phyloP scores from a whole-genome alignment of 345 rosid species.

The Moringa oleifera region DNA sequence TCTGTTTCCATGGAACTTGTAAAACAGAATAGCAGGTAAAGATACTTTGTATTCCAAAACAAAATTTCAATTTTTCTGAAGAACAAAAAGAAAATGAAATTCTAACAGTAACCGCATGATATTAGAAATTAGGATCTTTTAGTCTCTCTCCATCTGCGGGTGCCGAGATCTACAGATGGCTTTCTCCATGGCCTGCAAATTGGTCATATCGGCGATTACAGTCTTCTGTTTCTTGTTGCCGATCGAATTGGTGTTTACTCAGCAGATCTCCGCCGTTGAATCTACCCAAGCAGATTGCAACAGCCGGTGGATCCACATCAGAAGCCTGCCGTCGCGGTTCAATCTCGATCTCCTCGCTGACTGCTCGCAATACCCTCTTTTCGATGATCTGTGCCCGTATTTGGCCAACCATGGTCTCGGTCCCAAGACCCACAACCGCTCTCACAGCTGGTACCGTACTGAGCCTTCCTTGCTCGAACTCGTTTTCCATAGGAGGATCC shows the following conservation, averaged over 20 bases:
- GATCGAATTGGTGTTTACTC: slow-evolving; percentile 15
- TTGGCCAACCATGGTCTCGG: slow-evolving; percentile 88
- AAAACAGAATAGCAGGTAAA: no score
- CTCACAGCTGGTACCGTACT: slow-evolving; percentile 85
- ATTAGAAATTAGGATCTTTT: no score
- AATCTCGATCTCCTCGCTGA: slow-evolving; percentile 79
- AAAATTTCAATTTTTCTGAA: no score
- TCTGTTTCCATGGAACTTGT: no score
- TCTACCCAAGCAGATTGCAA: slow-evolving; percentile 39
- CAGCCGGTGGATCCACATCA: slow-evolving; percentile 85
- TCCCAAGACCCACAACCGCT: slow-evolving; percentile 67
- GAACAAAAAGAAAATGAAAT: no score
- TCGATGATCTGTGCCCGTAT: slow-evolving; percentile 63
- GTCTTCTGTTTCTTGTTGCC: slow-evolving; percentile 18
- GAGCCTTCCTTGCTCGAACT: slow-evolving; percentile 76
- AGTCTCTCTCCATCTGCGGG: neutral
- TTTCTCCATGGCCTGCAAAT: slow-evolving; percentile 30
- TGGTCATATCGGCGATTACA: slow-evolving; percentile 13
- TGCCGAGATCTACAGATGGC: no score
- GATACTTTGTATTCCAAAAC: no score
- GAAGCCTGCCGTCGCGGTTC: slow-evolving; percentile 68
- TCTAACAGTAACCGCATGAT: no score
- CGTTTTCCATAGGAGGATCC: slow-evolving; percentile 73
- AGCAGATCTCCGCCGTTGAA: slow-evolving; percentile 26
- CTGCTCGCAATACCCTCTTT: slow-evolving; percentile 62